Conservation (phyloP, 768 basidiomycete species). For the Leucocoprinus leucothites region DNA sequence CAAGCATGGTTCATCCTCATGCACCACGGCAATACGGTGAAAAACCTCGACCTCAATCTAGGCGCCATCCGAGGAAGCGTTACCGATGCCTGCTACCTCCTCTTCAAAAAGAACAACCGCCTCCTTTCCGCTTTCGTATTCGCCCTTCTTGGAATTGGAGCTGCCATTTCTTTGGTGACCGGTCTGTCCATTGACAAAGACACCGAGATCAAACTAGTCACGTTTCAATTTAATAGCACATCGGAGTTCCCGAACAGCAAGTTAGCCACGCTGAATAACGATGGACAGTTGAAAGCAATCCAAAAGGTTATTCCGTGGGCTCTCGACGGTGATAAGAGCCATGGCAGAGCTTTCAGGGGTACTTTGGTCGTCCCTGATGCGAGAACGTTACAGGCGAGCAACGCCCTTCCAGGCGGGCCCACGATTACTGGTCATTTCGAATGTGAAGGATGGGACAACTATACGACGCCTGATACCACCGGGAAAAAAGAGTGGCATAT, state of each 20-base stretch:
- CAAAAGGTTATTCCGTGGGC: slow-evolving; percentile 16
- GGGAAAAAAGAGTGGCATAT: neutral
- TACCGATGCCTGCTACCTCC: slow-evolving; percentile 9
- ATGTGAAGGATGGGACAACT: slow-evolving; percentile 13
- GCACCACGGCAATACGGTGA: slow-evolving; percentile 16
- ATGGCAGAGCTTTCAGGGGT: slow-evolving; percentile 12
- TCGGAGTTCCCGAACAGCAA: slow-evolving; percentile 13
- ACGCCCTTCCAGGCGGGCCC: slow-evolving; percentile 13
- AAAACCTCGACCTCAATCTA: slow-evolving; percentile 16
- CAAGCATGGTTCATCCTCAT: slow-evolving; percentile 18
- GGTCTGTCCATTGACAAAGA: slow-evolving; percentile 15
- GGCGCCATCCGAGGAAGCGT: slow-evolving; percentile 16
- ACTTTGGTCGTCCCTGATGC: slow-evolving; percentile 14
- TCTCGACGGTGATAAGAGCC: slow-evolving; percentile 8
- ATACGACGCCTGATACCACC: neutral
- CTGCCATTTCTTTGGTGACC: slow-evolving; percentile 11
- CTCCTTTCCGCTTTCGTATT: slow-evolving; percentile 14
- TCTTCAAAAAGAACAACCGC: slow-evolving; percentile 12
- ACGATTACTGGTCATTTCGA: slow-evolving; percentile 8
- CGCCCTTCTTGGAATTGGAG: slow-evolving; percentile 5
- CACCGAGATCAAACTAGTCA: neutral
- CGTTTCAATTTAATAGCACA: slow-evolving; percentile 7
- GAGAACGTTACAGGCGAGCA: slow-evolving; percentile 3
- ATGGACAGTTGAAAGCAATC: slow-evolving; percentile 12
- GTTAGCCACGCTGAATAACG: slow-evolving; percentile 4